Evolutionary conservation across 1,284 basidiomycete genomes (phyloP), one percentile per base, ranked within the genome.

Genomic region (Golubevia pallescens): DNA sequence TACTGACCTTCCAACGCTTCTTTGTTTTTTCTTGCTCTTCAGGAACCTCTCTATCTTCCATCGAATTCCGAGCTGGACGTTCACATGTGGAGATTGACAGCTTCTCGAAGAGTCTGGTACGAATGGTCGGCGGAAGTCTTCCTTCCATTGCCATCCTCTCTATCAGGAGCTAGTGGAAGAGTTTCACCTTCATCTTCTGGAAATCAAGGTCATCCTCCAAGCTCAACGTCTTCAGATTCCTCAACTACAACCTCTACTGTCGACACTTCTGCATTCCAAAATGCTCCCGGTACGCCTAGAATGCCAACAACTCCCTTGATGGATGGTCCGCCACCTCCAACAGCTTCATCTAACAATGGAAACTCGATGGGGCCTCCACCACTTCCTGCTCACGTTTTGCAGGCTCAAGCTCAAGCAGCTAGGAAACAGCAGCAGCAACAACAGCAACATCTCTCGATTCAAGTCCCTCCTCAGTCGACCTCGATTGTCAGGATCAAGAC

Each of bases 121-220:
- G 97, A 99, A 86, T 99, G 97, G 97, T 91, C 92, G 78, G 95
- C 94, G 0, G 95, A 98, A 80, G 91, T 92, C 2, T 98, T 93
- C 87, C 88, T 98, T 53, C 90, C 91, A n/a, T n/a, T n/a, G n/a
- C n/a, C n/a, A n/a, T n/a, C n/a, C n/a, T n/a, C n/a, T n/a, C 34
- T 38, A 4, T 38, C 34, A 38, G 34, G 34, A 38, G 34, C 34
- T 5, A 38, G 34, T 38, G 34, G 34, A 38, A 38, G 34, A 10
- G 34, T 38, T 10, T 38, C 34, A 5, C 34, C 34, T 10, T 38
- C 34, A 4, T 38, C 34, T 4, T 38, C 34, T 5, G 34, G 34
- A 10, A 10, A 4, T 38, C 10, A 4, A 38, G 34, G 34, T 38
- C 42, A 48, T 48, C 42, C 42, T 48, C 42, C 42, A 10, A 48